Evolutionary conservation across 2,329 filamentous ascomycete species (phyloP).

Genomic region (Aschersonia sp.): DNA sequence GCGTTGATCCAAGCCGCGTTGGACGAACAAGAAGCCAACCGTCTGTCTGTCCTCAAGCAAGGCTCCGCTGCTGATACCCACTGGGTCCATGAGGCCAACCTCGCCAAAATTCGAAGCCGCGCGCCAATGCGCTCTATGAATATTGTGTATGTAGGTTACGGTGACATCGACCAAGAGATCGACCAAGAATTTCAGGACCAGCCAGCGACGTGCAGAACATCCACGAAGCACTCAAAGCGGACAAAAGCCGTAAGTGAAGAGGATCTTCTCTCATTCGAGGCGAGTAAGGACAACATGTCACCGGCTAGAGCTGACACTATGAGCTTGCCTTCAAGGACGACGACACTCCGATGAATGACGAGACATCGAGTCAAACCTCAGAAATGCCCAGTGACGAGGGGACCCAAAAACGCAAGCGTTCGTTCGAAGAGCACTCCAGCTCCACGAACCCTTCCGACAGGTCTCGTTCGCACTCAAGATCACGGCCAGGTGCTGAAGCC

Average conservation of each 20-base stretch:
- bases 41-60: constrained; percentile 44
- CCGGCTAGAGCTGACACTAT: neutral
- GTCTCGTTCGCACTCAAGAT: constrained; percentile 18
- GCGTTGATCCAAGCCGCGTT: constrained; percentile 48
- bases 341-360: constrained; percentile 10
- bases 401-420: constrained; percentile 12
- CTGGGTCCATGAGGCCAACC: constrained; percentile 52
- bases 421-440: constrained; percentile 10
- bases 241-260: constrained; percentile 11
- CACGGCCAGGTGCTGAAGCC: constrained; percentile 12
- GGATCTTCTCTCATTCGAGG: neutral
- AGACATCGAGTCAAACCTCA: constrained; percentile 8
- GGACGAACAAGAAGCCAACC: constrained; percentile 52
- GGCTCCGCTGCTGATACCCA: constrained; percentile 56
- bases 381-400: constrained; percentile 10
- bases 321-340: constrained; percentile 3
- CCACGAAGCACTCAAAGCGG: constrained; percentile 16
- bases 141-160: constrained; percentile 45
- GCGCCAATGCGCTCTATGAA: constrained; percentile 20
- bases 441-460: constrained; percentile 9
- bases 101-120: constrained; percentile 14
- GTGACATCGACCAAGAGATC: constrained; percentile 29
- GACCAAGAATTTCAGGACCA: constrained; percentile 22
- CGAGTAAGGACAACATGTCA: neutral
- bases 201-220: constrained; percentile 19